Base-by-base conservation (phyloP, 805 yeast species). In the Metschnikowia kunwiensis region DNA sequence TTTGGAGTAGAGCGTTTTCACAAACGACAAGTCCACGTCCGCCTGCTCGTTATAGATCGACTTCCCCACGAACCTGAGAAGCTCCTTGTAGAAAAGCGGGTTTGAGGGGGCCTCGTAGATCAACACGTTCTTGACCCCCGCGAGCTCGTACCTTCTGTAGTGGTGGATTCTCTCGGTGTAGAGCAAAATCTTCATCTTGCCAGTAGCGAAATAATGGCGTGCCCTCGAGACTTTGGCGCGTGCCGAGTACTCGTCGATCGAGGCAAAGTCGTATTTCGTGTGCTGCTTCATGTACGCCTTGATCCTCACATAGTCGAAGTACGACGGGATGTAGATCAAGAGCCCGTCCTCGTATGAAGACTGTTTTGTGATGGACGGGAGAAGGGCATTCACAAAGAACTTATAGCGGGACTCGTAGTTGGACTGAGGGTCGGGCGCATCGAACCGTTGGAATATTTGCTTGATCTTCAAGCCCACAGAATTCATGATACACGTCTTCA, bases 121-220 rank as follows among this genome's bases (percentile, higher is more conserved):
- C 5, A 91, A 58, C 12, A 93, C 72, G 38, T 80, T 83, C 54
- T 84, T 82, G 15, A 86, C 95, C 18, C 97, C 97, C 41, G 74
- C 77, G 34, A 93, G 69, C 40, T 85, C 89, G 58, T 75, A 89
- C 34, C 97, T 73, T 46, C 96, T 77, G 66, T 80, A 93, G 55
- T 86, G 93, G 60, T 93, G 97, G 56, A 91, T 67, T 71, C 98
- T 81, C 53, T 91, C 97, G 0, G 97, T 86, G 61, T 91, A 91
- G n/a, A 93, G 61, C 65, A 93, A 57, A 18, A 91, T 72, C 51
- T 84, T 81, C 20, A 68, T 64, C 38, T 80, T 72, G 3, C 75
- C 75, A 27, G 76, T 71, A 21, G 74, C 76, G 55, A 93, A 93
- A 24, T 72, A 63, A 6, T 86, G 73, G 47, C 97, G 72, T 13